Percentiles rank a stretch among this genome's conserved stretches.
phyloP scores from a whole-genome alignment of 306 rosid genomes.

The Cicer arietinum region DNA sequence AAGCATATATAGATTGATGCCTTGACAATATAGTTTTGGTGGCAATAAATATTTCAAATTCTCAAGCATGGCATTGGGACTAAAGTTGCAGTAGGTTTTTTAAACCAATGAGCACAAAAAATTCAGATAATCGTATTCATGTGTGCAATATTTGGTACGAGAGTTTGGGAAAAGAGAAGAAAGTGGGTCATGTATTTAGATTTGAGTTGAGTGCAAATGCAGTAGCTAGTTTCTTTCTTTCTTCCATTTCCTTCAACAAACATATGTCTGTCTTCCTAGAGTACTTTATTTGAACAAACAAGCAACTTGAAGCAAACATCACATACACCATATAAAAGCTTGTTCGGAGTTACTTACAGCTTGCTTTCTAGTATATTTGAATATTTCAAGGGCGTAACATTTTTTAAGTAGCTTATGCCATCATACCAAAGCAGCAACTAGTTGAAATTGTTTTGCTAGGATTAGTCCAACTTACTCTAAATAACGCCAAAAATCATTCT shows the following conservation, averaged over 20 bases:
- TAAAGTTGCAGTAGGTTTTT: conserved; percentile 9
- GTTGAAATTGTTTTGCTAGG: conserved; percentile 1
- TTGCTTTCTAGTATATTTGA: conserved; percentile 30
- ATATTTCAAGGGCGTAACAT: conserved; percentile 28
- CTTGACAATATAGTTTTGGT: conserved; percentile 21
- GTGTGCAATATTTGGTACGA: conserved; percentile 4
- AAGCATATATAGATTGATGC: conserved; percentile 32
- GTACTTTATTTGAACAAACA: conserved; percentile 28
- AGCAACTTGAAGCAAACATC: conserved; percentile 15
- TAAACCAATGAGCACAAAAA: conserved; percentile 15
- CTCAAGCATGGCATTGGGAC: conserved; percentile 27
- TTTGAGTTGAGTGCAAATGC: conserved; percentile 17
- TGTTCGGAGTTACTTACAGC: neutral
- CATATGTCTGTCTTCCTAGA: neutral
- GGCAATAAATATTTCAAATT: conserved; percentile 29
- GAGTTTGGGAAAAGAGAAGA: neutral
- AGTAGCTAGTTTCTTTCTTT: conserved; percentile 27
- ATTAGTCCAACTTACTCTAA: conserved; percentile 33
- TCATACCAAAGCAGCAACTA: conserved; percentile 18
- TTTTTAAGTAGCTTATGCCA: conserved; percentile 18
- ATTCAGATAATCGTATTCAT: conserved; percentile 18
- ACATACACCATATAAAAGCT: conserved; percentile 23
- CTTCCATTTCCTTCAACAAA: conserved; percentile 34
- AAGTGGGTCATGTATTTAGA: conserved; percentile 3
- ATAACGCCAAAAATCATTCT: conserved; percentile 20